A percentile compares a stretch with the other conserved stretches of the same genome.
Conservation (phyloP, 352 stramenopile genomes). For the Globisporangium emineosum region DNA sequence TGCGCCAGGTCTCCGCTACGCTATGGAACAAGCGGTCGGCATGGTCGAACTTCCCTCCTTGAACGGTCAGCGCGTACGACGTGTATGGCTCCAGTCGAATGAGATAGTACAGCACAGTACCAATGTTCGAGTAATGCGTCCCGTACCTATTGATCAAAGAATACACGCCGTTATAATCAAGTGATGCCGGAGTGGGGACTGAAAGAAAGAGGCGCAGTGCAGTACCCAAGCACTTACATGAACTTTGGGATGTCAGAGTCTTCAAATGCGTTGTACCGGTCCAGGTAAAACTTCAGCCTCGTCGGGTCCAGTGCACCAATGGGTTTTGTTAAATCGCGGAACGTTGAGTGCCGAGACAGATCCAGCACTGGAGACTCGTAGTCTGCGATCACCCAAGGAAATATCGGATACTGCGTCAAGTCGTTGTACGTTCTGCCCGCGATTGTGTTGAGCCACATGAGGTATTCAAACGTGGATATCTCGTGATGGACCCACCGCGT, state of each 20-base stretch:
- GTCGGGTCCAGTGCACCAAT: slow-evolving; percentile 95
- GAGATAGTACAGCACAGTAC: slow-evolving; percentile 98
- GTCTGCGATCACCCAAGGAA: slow-evolving; percentile 89
- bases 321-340: slow-evolving; percentile 96
- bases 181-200: background rate
- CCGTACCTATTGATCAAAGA: slow-evolving; percentile 57
- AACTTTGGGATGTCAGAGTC: slow-evolving; percentile 87
- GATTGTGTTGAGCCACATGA: slow-evolving; percentile 91
- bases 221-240: slow-evolving; percentile 43
- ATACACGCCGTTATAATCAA: background rate
- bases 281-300: slow-evolving; percentile 91
- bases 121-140: slow-evolving; percentile 89
- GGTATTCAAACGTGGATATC: slow-evolving; percentile 96
- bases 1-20: slow-evolving; percentile 87
- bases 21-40: slow-evolving; percentile 92
- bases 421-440: slow-evolving; percentile 90
- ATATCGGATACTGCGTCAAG: slow-evolving; percentile 96
- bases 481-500: slow-evolving; percentile 76
- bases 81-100: slow-evolving; percentile 99
- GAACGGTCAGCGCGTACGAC: slow-evolving; percentile 91
- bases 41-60: slow-evolving; percentile 95
- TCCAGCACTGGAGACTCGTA: slow-evolving; percentile 80
- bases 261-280: slow-evolving; percentile 91
- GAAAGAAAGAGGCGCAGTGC: too few relatives aligned
- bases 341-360: slow-evolving; percentile 72